Evolutionary conservation across 495 filamentous ascomycete genomes (phyloP), one percentile per base, ranked within the genome.

Genomic region (Aspergillus sparsus): DNA sequence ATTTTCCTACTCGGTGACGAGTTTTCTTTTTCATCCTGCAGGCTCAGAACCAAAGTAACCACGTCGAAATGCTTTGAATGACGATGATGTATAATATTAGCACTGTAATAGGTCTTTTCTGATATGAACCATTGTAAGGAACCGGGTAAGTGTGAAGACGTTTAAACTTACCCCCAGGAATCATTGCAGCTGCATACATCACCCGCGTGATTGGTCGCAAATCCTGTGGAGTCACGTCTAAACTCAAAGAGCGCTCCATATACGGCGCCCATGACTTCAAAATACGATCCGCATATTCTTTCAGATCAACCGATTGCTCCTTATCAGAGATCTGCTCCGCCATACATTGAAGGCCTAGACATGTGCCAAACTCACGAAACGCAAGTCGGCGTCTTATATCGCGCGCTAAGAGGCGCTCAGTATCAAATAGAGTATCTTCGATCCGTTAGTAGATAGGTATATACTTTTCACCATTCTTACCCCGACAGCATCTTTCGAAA

Each of bases 121-220:
- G 21, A 27, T 27, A 27, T 27, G 21, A 27, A 27, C 21, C 21
- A 1, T 27, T 27, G 21, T 1, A 27, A 27, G 21, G 3, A 27
- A 27, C 21, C 3, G 3, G 21, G 3, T 27, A 27, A 27, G 21
- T 27, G 21, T 27, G 21, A 27, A 16, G 15, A 21, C 16, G 9
- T 15, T 10, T 18, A 47, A 16, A 77, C 82, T 82, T 53, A 87
- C 86, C 84, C 65, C 85, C 84, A 5, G 85, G 84, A 49, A 82
- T 77, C 66, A 88, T 62, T 49, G 85, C 85, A 5, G 85, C 73
- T 45, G 86, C 84, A 75, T 85, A 88, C 87, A 89, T 89, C 34
- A 83, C 84, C 54, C 77, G 64, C 31, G 84, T 85, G 47, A 88
- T 88, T 0, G 85, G 84, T 37, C 75, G 65, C 63, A 87, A 61